These are phyloP conservation scores for Suillus luteus DNA, from an alignment of 768 basidiomycete species.

Conservation along the genomic window DNA sequence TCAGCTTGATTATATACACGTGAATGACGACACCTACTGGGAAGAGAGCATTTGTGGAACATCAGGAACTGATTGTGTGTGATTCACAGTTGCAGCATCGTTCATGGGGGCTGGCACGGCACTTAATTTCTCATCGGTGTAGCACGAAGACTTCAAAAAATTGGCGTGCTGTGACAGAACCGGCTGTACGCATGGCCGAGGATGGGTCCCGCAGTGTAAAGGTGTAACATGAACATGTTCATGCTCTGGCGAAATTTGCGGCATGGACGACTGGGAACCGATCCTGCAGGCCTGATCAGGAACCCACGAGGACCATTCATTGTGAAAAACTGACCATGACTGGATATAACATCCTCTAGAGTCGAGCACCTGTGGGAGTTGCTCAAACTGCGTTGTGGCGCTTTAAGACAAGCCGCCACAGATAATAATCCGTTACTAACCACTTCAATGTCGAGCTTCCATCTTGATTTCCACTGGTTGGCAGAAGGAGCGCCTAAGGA, in stretches of 20 bases:
- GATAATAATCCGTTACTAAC: neutral
- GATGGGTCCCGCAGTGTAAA: neutral
- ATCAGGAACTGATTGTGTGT: neutral
- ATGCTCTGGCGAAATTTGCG: neutral
- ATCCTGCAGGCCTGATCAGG: neutral
- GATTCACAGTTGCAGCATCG: neutral
- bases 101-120: neutral
- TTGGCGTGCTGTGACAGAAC: neutral
- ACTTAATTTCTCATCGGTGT: neutral
- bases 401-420: neutral
- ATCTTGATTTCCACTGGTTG: neutral
- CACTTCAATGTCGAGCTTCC: neutral
- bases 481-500: neutral
- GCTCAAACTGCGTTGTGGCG: neutral
- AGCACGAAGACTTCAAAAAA: neutral
- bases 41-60: neutral
- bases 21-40: neutral
- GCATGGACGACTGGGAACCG: neutral
- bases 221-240: neutral
- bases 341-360: conserved; percentile 2
- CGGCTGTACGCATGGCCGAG: neutral
- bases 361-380: neutral
- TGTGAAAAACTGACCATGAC: neutral
- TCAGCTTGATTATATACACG: neutral
- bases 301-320: neutral